Base-by-base conservation (phyloP, 2,329 filamentous ascomycete species). In the Aspergillus clavatus region DNA sequence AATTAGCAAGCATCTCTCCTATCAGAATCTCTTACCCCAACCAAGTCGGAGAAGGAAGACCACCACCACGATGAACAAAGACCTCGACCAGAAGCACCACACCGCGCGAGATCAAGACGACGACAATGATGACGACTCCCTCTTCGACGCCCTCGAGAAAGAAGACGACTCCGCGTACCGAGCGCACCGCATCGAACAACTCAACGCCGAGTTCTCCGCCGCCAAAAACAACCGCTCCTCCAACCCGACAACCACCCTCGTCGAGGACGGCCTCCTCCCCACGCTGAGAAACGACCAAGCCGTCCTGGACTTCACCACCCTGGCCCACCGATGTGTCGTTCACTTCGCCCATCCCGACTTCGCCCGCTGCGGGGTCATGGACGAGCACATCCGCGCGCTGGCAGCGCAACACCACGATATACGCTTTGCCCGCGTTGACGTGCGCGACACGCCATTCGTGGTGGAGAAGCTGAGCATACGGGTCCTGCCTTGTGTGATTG, bases 311-410 rank as follows among this genome's bases (percentile, higher is more conserved):
- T 78, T 82, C 51, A 82, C 80, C 7, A 83, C 80, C 6, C 71
- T 73, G 38, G 75, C 74, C 10, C 73, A 78, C 48, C 66, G 75
- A 21, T 81, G 77, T 54, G 71, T 83, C 1, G 76, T 83, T 19
- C 81, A 84, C 59, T 84, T 84, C 62, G 80, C 77, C 61, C 81
- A 83, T 57, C 73, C 79, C 2, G 81, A 83, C 57, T 84, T 84
- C 62, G 72, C 75, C 16, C 75, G 80, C 43, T 84, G 81, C 63
- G 66, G 69, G 8, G 74, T 80, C 43, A 84, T 84, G 81, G 80
- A 83, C 58, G 69, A 68, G 39, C 78, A 80, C 60, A 69, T 83
- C 8, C 68, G 74, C 39, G 65, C 73, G 19, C 59, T 74, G 27
- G 67, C 70, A 18, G 48, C 54, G 35, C 57, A 49, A 26, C 69